Evolutionary conservation across 2,329 filamentous ascomycete genomes (phyloP).

Genomic region (Ophiostoma pallidulum): DNA sequence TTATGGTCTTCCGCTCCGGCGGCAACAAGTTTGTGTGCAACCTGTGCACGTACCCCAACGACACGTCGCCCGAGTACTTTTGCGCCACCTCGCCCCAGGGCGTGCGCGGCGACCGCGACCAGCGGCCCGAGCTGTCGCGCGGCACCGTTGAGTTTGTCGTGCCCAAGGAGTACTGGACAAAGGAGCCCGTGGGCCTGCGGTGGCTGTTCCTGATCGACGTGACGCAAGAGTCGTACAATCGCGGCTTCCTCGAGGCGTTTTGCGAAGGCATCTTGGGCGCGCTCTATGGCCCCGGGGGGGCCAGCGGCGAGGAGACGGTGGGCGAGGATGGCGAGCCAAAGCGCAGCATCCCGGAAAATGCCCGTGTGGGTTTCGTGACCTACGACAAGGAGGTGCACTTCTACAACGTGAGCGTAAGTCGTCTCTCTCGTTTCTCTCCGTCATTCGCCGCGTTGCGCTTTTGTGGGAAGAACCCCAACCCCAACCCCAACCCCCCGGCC

Average conservation of each 20-base stretch:
- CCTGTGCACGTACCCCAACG: constrained; percentile 94
- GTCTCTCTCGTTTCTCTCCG: too few species aligned
- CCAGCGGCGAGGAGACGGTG: constrained; percentile 37
- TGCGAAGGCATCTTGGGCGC: constrained; percentile 81
- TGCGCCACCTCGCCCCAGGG: constrained; percentile 82
- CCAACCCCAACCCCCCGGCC: too few species aligned
- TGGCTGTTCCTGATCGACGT: constrained; percentile 93
- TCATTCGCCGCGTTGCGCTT: too few species aligned
- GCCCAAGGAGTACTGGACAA: constrained; percentile 97
- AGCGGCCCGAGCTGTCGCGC: constrained; percentile 78
- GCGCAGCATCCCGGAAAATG: constrained; percentile 60
- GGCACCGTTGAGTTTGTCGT: constrained; percentile 96
- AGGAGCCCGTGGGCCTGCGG: constrained; percentile 76
- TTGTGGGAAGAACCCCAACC: too few species aligned
- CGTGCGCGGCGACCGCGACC: constrained; percentile 75
- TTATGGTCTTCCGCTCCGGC: constrained; percentile 92
- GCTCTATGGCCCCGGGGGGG: constrained; percentile 63
- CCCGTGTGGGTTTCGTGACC: constrained; percentile 89
- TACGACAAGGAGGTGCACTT: constrained; percentile 97
- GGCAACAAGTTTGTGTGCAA: constrained; percentile 98
- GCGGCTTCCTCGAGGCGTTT: constrained; percentile 81
- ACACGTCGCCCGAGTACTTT: constrained; percentile 87
- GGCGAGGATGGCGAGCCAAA: constrained; percentile 45
- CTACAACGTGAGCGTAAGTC: constrained; percentile 79
- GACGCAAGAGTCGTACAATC: constrained; percentile 81